phyloP scores from a whole-genome alignment of 2,329 filamentous ascomycete genomes.

The Trichoderma brevicompactum region DNA sequence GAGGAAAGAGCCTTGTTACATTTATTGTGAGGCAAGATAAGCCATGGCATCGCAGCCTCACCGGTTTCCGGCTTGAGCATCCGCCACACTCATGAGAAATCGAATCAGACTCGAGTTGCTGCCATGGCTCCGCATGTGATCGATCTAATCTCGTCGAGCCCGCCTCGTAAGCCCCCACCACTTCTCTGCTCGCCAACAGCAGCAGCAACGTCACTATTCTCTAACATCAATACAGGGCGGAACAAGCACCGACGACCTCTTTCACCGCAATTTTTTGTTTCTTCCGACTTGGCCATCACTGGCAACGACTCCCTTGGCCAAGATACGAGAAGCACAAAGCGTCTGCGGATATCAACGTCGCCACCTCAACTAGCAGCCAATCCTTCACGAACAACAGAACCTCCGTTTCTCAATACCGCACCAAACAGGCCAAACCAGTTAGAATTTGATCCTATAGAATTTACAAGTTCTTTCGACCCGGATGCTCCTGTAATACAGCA shows the following conservation, averaged over 20 bases:
- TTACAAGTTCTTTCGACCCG: constrained; percentile 43
- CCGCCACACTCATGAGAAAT: neutral
- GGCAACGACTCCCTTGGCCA: neutral
- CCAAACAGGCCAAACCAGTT: neutral
- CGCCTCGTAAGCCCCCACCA: constrained; percentile 27
- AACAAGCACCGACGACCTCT: neutral
- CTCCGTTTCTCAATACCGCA: neutral
- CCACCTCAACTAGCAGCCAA: neutral
- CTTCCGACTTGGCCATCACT: constrained; percentile 11
- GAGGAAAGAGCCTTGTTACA: neutral
- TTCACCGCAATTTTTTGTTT: constrained; percentile 3
- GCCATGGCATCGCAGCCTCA: neutral
- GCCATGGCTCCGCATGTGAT: constrained; percentile 43
- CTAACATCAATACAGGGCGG: neutral
- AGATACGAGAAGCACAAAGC: neutral
- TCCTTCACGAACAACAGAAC: neutral
- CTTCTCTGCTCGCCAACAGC: neutral
- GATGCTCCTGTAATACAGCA: neutral
- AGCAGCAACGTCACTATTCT: neutral
- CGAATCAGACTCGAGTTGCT: neutral
- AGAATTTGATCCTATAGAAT: constrained; percentile 41
- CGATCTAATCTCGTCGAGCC: constrained; percentile 46
- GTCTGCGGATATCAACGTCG: neutral
- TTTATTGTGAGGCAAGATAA: neutral
- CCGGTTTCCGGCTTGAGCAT: constrained; percentile 3